Evolutionary conservation across 371 early-diverging fungal genomes (phyloP), one percentile per base, ranked within the genome.

Genomic region (Blakeslea trispora): DNA sequence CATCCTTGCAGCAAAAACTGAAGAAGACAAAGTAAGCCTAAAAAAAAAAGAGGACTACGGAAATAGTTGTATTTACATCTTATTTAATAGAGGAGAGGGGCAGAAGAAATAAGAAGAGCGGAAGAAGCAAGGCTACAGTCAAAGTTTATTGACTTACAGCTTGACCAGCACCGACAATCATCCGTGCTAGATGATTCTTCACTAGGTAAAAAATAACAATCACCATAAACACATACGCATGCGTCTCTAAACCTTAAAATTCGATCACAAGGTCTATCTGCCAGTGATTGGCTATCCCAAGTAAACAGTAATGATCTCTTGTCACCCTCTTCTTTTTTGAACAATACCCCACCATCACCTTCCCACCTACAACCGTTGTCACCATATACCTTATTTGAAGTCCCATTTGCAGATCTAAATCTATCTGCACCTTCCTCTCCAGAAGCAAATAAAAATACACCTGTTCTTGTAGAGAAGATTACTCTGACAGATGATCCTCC

Each of bases 1-100:
- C 55, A 71, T 81, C 32, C 59, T 81, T 15, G 59, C 51, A n/a
- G 75, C 81, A 10, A 81, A 81, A 49, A 67, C 79, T 9, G 81
- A 81, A 57, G 81, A 81, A 54, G 81, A 81, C 34, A 81, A 77
- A 60, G 81, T 74, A n/a, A n/a, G n/a, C n/a, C n/a, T n/a, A n/a
- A n/a, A n/a, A n/a, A n/a, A n/a, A n/a, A n/a, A 69, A 62, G 42
- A 15, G 24, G 31, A 11, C 40, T 14, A n/a, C 44, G 19, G 14
- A 32, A 39, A 7, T 43, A 9, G 9, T 13, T 42, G n/a, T 18
- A 63, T 43, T 19, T 18, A 41, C 32, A 23, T 21, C 23, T 53
- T 45, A 13, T 22, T 46, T 22, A 28, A 40, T 54, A 78, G 79
- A 53, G 71, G 65, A 71, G 71, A 50, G 66, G 71, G 23, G 79